Conservation (phyloP, 2,329 filamentous ascomycete genomes). For the Hymenoscyphus repandus region DNA sequence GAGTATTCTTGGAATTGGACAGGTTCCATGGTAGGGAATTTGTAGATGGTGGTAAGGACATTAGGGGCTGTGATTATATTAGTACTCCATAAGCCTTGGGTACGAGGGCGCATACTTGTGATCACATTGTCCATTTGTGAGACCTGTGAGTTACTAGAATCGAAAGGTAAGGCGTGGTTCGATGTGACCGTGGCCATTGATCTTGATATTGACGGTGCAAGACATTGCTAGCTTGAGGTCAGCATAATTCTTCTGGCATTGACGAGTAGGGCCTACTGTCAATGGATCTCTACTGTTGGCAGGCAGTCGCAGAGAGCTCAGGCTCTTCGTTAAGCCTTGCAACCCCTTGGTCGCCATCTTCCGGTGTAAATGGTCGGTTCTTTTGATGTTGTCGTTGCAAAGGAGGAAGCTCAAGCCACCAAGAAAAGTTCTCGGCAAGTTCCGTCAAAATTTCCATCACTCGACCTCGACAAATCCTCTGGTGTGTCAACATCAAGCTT, state of each 20-base stretch:
- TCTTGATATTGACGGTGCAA: slow-evolving; percentile 35
- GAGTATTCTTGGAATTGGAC: slow-evolving; percentile 72
- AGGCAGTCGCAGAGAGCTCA: slow-evolving; percentile 23
- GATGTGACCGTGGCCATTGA: slow-evolving; percentile 45
- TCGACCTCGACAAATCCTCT: slow-evolving; percentile 23
- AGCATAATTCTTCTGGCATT: slow-evolving; percentile 1
- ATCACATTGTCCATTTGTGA: slow-evolving; percentile 8
- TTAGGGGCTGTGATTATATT: slow-evolving; percentile 44
- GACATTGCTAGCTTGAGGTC: slow-evolving; percentile 38
- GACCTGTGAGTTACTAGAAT: slow-evolving; percentile 10
- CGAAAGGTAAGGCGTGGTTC: slow-evolving; percentile 16
- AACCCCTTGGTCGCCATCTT: slow-evolving; percentile 31
- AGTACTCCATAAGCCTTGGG: not conserved
- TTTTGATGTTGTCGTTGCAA: slow-evolving; percentile 13
- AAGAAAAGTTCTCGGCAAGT: slow-evolving; percentile 24
- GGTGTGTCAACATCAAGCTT: slow-evolving; percentile 9
- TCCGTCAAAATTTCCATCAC: slow-evolving; percentile 10
- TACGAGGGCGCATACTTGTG: slow-evolving; percentile 9
- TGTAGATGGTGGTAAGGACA: slow-evolving; percentile 80
- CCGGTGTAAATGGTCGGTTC: slow-evolving; percentile 8
- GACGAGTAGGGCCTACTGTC: slow-evolving; percentile 28
- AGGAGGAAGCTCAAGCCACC: slow-evolving; percentile 14
- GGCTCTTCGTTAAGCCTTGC: slow-evolving; percentile 26
- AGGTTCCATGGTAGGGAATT: slow-evolving; percentile 86
- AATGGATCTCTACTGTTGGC: slow-evolving; percentile 33